Conservation (phyloP, 345 rosid genomes). For the Adansonia digitata region DNA sequence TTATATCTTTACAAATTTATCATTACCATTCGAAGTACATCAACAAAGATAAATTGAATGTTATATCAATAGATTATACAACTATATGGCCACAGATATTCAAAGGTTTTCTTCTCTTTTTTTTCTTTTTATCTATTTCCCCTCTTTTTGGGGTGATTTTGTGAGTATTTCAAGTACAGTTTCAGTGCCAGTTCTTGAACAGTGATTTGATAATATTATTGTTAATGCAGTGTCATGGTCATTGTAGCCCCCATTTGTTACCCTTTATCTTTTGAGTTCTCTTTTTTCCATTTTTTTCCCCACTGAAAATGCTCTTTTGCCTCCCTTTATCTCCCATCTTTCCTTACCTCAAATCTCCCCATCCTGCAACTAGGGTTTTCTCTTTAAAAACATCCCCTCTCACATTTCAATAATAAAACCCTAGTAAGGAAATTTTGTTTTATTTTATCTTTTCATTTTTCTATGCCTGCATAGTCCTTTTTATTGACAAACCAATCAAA, state of each 20-base stretch:
- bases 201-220: neutral
- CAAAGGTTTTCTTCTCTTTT: no score
- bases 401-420: neutral
- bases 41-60: no score
- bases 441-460: neutral
- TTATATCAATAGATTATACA: no score
- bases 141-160: neutral
- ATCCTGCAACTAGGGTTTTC: slow-evolving; percentile 17
- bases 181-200: neutral
- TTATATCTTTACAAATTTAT: no score
- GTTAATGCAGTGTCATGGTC: slow-evolving; percentile 11
- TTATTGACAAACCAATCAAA: slow-evolving; percentile 7
- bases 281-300: neutral
- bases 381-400: neutral
- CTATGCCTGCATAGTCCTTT: slow-evolving; percentile 15
- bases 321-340: slow-evolving; percentile 9
- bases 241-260: slow-evolving; percentile 8
- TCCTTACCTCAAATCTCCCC: neutral
- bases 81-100: no score
- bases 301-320: slow-evolving; percentile 20
- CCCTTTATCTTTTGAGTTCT: neutral
- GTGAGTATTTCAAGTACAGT: no score
- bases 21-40: no score
- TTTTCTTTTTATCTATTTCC: no score
- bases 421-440: neutral